These are phyloP conservation scores for Aspergillus fructus DNA, from an alignment of 2,329 filamentous ascomycete genomes.

Conservation along the genomic window DNA sequence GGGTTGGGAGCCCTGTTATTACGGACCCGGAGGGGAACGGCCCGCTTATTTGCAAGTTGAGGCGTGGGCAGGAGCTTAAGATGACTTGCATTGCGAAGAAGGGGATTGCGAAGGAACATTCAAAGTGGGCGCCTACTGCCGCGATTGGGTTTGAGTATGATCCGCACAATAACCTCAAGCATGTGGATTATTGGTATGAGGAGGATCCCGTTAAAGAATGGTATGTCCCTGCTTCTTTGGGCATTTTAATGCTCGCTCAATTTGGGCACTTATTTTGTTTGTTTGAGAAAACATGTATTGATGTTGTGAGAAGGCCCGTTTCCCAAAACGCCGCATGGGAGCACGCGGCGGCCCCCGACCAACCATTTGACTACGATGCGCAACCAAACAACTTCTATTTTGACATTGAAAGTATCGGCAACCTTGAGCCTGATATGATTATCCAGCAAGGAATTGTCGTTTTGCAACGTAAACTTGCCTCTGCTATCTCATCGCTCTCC, in stretches of 20 bases:
- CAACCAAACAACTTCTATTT: slow-evolving; percentile 85
- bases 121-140: slow-evolving; percentile 92
- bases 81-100: slow-evolving; percentile 95
- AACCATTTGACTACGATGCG: slow-evolving; percentile 88
- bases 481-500: slow-evolving; percentile 66
- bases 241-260: not conserved
- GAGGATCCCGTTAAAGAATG: slow-evolving; percentile 78
- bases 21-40: slow-evolving; percentile 79
- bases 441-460: slow-evolving; percentile 85
- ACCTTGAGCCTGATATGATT: slow-evolving; percentile 84
- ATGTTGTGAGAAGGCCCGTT: slow-evolving; percentile 30
- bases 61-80: slow-evolving; percentile 84
- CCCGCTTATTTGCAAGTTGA: slow-evolving; percentile 83
- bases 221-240: slow-evolving; percentile 50
- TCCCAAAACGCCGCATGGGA: slow-evolving; percentile 63
- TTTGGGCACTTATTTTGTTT: not conserved
- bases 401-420: slow-evolving; percentile 86
- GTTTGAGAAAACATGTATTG: not conserved
- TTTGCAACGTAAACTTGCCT: slow-evolving; percentile 85
- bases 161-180: slow-evolving; percentile 90
- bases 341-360: slow-evolving; percentile 74
- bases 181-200: slow-evolving; percentile 95
- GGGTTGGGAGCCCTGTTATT: slow-evolving; percentile 78
- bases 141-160: slow-evolving; percentile 98
- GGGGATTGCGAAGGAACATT: slow-evolving; percentile 97